A percentile compares a stretch with the other conserved stretches of the same genome.
Evolutionary conservation across 176 grass and related monocot species (phyloP).

Genomic region (Poa pratensis): DNA sequence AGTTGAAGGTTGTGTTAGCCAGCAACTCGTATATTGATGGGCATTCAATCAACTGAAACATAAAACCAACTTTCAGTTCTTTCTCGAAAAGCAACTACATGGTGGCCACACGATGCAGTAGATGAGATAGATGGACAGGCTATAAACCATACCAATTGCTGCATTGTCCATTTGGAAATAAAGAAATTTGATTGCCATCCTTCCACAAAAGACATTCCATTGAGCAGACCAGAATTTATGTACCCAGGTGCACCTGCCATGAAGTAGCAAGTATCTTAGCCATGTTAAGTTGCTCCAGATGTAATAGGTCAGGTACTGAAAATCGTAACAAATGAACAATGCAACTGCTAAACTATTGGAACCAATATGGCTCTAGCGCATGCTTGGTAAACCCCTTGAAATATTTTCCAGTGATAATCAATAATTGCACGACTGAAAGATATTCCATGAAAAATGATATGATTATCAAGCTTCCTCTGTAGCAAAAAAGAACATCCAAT

Average conservation of each 20-base stretch:
- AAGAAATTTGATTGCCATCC: conserved; percentile 95
- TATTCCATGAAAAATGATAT: neutral
- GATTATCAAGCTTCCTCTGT: neutral
- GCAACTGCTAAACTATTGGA: neutral
- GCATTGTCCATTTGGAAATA: conserved; percentile 96
- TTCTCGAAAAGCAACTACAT: conserved; percentile 22
- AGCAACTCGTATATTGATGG: conserved; percentile 98
- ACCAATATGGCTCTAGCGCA: neutral
- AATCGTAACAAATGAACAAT: neutral
- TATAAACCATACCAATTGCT: conserved; percentile 83
- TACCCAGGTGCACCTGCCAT: conserved; percentile 95
- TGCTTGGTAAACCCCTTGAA: neutral
- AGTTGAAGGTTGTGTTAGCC: conserved; percentile 65
- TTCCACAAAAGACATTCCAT: conserved; percentile 97
- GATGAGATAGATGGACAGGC: conserved; percentile 13
- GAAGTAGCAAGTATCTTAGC: conserved; percentile 29
- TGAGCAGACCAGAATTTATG: conserved; percentile 85
- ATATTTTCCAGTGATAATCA: neutral
- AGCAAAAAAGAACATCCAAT: neutral
- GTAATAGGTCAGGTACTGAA: neutral
- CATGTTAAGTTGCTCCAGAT: conserved; percentile 23
- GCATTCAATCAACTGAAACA: conserved; percentile 87
- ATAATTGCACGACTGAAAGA: neutral
- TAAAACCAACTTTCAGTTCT: conserved; percentile 39
- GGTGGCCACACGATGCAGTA: conserved; percentile 12